Conservation (phyloP, 2,329 filamentous ascomycete genomes). For the Thermoascus crustaceus region DNA sequence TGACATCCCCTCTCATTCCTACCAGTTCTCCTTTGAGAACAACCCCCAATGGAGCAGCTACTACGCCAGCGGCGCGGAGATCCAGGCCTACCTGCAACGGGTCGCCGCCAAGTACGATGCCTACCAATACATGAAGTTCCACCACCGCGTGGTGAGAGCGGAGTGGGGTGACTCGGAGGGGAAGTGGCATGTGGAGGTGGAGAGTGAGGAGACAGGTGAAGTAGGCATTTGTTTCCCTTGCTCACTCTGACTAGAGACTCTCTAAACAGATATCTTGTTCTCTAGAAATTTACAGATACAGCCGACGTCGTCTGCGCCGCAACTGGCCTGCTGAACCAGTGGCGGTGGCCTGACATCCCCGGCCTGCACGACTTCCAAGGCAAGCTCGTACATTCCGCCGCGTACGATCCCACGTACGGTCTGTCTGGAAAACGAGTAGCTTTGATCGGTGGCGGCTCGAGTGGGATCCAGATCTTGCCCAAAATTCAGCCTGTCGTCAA, state of each 20-base stretch:
- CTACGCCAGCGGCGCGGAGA: conserved; percentile 14
- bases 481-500: background rate
- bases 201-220: background rate
- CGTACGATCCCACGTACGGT: background rate
- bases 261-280: too few relatives aligned
- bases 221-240: too few relatives aligned
- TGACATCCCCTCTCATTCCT: conserved; percentile 15
- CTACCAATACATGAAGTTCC: conserved; percentile 46
- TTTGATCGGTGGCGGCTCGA: background rate
- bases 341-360: background rate
- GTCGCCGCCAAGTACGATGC: conserved; percentile 23
- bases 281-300: background rate
- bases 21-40: conserved; percentile 15
- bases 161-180: conserved; percentile 39
- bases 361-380: background rate
- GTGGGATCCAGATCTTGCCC: background rate
- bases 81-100: conserved; percentile 13
- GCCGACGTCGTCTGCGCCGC: background rate
- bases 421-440: background rate
- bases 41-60: conserved; percentile 15
- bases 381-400: background rate
- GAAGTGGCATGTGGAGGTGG: conserved; percentile 25
- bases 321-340: background rate
- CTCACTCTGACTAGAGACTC: too few relatives aligned
- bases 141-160: conserved; percentile 39